phyloP scores from a whole-genome alignment of 257 asterid species.

The Ocimum tenuiflorum region DNA sequence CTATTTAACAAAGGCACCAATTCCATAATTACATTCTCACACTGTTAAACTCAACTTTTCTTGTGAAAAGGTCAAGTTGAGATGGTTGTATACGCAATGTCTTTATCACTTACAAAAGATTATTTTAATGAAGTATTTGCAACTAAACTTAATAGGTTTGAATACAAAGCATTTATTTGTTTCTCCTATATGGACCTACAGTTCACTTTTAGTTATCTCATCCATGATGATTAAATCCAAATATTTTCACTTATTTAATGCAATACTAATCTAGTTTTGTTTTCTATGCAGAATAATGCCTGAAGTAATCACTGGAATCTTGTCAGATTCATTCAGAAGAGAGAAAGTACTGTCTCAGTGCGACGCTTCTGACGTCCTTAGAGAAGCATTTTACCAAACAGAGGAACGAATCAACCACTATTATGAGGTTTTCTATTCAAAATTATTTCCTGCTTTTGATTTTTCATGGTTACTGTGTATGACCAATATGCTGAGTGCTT shows the following conservation, averaged over 20 bases:
- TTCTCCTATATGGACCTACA: constrained; percentile 1
- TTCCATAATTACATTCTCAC: no score
- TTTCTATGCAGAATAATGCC: constrained; percentile 72
- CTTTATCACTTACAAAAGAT: background rate
- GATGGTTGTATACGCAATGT: background rate
- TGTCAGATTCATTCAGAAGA: constrained; percentile 69
- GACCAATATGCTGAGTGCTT: background rate
- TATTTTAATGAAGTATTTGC: background rate
- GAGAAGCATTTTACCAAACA: constrained; percentile 80
- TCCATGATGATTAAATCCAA: constrained; percentile 2
- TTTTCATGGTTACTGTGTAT: background rate
- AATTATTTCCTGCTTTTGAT: constrained; percentile 2
- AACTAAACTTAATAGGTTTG: background rate
- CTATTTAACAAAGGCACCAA: background rate
- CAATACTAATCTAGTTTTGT: constrained; percentile 20
- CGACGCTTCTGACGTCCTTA: constrained; percentile 87
- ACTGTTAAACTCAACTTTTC: background rate
- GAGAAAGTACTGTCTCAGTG: constrained; percentile 55
- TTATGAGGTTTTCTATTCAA: constrained; percentile 68
- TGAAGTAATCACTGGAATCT: constrained; percentile 64
- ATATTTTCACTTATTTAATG: background rate
- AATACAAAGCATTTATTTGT: background rate
- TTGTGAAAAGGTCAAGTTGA: background rate
- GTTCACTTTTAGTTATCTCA: background rate
- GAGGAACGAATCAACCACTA: constrained; percentile 78